phyloP scores from a whole-genome alignment of 164 flowering plant species.

The Vitis labrusca region DNA sequence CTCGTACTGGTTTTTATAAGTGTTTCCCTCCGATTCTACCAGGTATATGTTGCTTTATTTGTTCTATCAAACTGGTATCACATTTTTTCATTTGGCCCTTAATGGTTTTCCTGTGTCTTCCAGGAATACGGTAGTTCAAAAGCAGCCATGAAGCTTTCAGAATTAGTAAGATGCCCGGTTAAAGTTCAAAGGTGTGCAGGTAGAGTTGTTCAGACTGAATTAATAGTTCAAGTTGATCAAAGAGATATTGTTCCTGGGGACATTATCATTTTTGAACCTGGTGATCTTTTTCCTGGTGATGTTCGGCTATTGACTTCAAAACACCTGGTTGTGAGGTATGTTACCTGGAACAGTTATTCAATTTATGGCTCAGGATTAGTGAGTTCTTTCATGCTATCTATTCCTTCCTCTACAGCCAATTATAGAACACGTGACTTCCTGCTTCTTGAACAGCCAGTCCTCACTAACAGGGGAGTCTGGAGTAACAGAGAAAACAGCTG shows the following conservation, averaged over 20 bases:
- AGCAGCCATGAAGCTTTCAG: conserved; percentile 78
- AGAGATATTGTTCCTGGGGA: conserved; percentile 80
- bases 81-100: not conserved
- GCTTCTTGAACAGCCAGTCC: conserved; percentile 73
- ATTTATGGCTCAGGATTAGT: conserved; percentile 1
- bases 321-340: conserved; percentile 71
- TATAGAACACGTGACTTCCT: conserved; percentile 33
- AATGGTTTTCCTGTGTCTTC: conserved; percentile 1
- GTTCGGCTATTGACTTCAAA: conserved; percentile 67
- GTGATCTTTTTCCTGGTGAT: conserved; percentile 84
- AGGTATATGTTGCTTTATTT: conserved; percentile 37
- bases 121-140: conserved; percentile 76
- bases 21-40: conserved; percentile 68
- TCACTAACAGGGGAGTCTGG: conserved; percentile 85
- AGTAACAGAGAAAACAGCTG: conserved; percentile 60
- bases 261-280: conserved; percentile 64
- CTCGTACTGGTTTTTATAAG: conserved; percentile 62
- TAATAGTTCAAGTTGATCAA: conserved; percentile 76
- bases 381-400: conserved; percentile 16
- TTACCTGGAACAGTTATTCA: not conserved
- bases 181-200: conserved; percentile 89
- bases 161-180: conserved; percentile 60
- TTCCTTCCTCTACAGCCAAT: conserved; percentile 10
- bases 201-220: conserved; percentile 66
- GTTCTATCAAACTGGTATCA: not conserved